Conservation (phyloP, 2,329 filamentous ascomycete genomes). For the Botrytis deweyae region DNA sequence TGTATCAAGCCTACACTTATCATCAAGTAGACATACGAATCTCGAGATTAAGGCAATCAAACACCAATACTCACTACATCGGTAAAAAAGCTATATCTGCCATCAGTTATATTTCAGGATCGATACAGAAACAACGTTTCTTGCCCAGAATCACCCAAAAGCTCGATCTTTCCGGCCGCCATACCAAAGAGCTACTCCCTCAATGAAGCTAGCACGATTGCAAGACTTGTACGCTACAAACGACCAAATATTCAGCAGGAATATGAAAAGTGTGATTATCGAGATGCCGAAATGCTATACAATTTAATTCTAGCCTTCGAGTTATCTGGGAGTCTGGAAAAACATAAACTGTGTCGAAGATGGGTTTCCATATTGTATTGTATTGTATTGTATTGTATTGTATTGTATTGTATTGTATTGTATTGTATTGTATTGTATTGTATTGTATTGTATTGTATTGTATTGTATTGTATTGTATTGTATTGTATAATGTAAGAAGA, state of each 20-base stretch:
- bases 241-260: slow-evolving; percentile 43
- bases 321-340: slow-evolving; percentile 11
- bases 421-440: neutral
- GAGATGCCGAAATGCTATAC: slow-evolving; percentile 7
- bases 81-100: too few species aligned
- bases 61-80: too few species aligned
- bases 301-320: slow-evolving; percentile 20
- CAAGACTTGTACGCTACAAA: slow-evolving; percentile 26
- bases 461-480: slow-evolving; percentile 1
- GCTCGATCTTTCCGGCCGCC: slow-evolving; percentile 26
- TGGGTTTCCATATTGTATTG: slow-evolving; percentile 17
- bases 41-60: too few species aligned
- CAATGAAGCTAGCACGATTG: slow-evolving; percentile 26
- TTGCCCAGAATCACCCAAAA: neutral
- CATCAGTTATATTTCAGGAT: too few species aligned
- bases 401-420: slow-evolving; percentile 5
- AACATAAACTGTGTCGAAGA: slow-evolving; percentile 21
- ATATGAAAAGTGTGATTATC: slow-evolving; percentile 6
- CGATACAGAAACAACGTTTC: neutral
- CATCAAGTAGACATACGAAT: too few species aligned
- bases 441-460: slow-evolving; percentile 3
- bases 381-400: slow-evolving; percentile 5
- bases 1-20: too few species aligned
- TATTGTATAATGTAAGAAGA: neutral
- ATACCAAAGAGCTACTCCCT: slow-evolving; percentile 25